Percentiles rank a stretch among this genome's conserved stretches.
These are phyloP conservation scores for Dryadomyces sulphureus DNA, from an alignment of 2,329 filamentous ascomycete species.

Conservation along the genomic window DNA sequence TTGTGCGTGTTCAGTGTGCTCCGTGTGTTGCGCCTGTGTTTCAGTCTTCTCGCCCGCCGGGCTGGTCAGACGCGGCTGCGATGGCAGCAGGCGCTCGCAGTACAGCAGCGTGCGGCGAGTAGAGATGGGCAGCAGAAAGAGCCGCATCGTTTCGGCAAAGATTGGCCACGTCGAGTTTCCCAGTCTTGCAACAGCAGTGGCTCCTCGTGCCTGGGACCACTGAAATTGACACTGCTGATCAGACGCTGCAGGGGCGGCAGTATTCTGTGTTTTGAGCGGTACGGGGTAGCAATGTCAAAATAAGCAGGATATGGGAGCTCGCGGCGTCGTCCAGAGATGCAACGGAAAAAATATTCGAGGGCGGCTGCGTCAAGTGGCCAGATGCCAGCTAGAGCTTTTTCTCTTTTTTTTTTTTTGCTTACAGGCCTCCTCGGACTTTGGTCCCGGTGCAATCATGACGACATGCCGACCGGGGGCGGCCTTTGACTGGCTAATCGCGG, in stretches of 20 bases:
- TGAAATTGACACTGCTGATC: too few species aligned
- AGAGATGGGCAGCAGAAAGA: slow-evolving; percentile 88
- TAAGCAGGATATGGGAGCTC: too few species aligned
- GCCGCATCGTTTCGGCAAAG: slow-evolving; percentile 47
- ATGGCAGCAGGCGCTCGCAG: slow-evolving; percentile 51
- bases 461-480: slow-evolving; percentile 8
- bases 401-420: background rate
- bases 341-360: too few species aligned
- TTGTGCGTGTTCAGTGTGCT: background rate
- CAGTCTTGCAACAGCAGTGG: too few species aligned
- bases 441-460: slow-evolving; percentile 9
- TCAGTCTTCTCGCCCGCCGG: background rate
- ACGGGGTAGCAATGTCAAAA: too few species aligned
- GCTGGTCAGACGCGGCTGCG: background rate
- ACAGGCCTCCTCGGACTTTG: too few species aligned
- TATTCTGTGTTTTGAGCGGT: too few species aligned
- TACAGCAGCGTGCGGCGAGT: slow-evolving; percentile 85
- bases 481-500: slow-evolving; percentile 9
- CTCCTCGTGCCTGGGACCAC: too few species aligned
- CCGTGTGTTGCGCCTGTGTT: background rate
- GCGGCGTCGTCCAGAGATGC: too few species aligned
- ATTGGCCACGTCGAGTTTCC: too few species aligned
- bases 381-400: background rate
- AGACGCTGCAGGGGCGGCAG: too few species aligned
- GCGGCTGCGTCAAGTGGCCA: too few species aligned